Base-by-base conservation (phyloP, 2,329 filamentous ascomycete genomes). In the Xylaria sp. region DNA sequence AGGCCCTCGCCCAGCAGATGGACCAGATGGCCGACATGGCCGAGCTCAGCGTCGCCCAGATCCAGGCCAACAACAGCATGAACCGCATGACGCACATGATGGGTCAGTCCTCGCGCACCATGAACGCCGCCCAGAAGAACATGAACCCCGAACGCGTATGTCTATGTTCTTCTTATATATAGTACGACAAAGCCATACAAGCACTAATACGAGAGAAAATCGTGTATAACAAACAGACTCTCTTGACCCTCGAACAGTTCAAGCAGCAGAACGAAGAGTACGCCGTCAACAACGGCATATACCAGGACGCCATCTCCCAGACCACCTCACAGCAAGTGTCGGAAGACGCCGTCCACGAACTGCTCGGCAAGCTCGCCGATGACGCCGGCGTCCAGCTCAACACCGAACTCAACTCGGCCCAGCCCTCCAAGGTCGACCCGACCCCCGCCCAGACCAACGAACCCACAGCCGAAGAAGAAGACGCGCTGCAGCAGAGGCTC, bases 311-410 rank as follows among this genome's bases (percentile, higher is more conserved):
- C 69, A 95, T 94, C 71, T 90, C 88, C 25, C 91, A 92, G 69
- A 92, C 91, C 46, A 97, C 94, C 1, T 80, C 92, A 81, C 76
- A 91, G 84, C 79, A 92, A 85, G 80, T 94, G 83, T 82, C 92
- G 84, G 81, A 97, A 79, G 94, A 97, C 74, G 93, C 94, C 74
- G 93, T 97, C 1, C 94, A 97, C 80, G 90, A 93, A 73, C 83
- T 97, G 71, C 91, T 97, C 82, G 91, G 89, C 72, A 92, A 97
- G 82, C 89, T 96, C 52, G 94, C 94, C 71, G 94, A 97, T 80
- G 94, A 97, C 80, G 93, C 92, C 10, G 94, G 94, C 63, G 88
- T 97, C 62, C 92, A 96, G 81, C 84, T 97, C 70, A 89, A 89
- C 73, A 88, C 91, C 78, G 92, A 96, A 81, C 89, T 97, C 72